Evolutionary conservation across 2,329 filamentous ascomycete genomes (phyloP).

Genomic region (Stagonosporopsis cucurbitacearum): DNA sequence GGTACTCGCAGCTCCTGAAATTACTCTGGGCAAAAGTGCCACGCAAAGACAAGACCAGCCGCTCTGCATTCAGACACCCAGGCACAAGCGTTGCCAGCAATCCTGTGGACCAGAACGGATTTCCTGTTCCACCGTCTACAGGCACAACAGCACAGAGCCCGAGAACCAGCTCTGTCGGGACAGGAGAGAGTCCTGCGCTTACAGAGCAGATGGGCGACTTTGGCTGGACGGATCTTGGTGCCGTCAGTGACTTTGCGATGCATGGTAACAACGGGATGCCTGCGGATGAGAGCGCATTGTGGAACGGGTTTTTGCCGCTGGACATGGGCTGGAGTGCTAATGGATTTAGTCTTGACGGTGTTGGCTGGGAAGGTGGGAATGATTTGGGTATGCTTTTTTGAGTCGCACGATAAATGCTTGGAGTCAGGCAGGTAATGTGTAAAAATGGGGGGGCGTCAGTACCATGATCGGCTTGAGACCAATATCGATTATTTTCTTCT

Average conservation of each 20-base stretch:
- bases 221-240: slow-evolving; percentile 57
- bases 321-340: slow-evolving; percentile 47
- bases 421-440: neutral
- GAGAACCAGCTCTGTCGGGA: slow-evolving; percentile 49
- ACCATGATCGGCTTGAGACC: neutral
- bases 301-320: slow-evolving; percentile 47
- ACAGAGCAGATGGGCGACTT: slow-evolving; percentile 58
- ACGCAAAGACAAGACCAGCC: slow-evolving; percentile 38
- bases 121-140: slow-evolving; percentile 26
- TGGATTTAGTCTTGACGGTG: slow-evolving; percentile 42
- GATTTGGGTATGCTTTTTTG: slow-evolving; percentile 42
- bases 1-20: slow-evolving; percentile 56
- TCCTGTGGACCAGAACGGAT: slow-evolving; percentile 35
- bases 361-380: slow-evolving; percentile 31
- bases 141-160: slow-evolving; percentile 29
- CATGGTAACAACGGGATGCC: slow-evolving; percentile 48
- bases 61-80: slow-evolving; percentile 39
- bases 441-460: neutral
- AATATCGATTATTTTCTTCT: too few species aligned
- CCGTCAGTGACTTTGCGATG: slow-evolving; percentile 57
- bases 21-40: slow-evolving; percentile 58
- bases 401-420: neutral
- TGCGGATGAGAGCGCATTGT: slow-evolving; percentile 28
- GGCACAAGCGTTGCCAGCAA: slow-evolving; percentile 40
- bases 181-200: slow-evolving; percentile 50